Evolutionary conservation across 805 yeast genomes (phyloP), one percentile per base, ranked within the genome.

Genomic region (Maudiozyma turicensis): DNA sequence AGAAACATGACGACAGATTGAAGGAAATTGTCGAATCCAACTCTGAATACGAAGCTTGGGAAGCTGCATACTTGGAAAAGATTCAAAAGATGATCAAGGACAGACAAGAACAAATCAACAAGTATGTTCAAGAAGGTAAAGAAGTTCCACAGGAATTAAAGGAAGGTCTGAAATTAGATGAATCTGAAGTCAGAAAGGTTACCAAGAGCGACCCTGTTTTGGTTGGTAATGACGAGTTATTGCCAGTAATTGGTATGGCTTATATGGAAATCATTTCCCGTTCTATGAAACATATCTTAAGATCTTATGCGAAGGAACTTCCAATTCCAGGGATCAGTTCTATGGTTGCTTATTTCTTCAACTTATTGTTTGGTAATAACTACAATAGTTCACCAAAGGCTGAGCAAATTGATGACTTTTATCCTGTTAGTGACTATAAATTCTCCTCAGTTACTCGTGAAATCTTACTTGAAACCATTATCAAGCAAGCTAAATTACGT

Each of bases 221-320:
- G n/a, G 59, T 66, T 40, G 68, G 68, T 40, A 58, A 61, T 30
- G 67, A 64, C 39, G 64, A 65, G 54, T 70, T 77, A 52, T 58
- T 67, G 6, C 70, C 81, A n/a, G 70, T 85, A 44, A 66, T 72
- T 49, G 62, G 58, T 11, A 64, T 81, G 39, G 65, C 80, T 32
- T 63, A 65, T 46, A 45, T 63, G 15, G 98, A 90, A 67, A 82
- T 90, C 72, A 66, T 90, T 57, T 77, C 91, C 28, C 82, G 99
- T 69, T 78, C 86, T 30, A 66, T 78, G 45, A 91, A 91, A 70
- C 95, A 88, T 59, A 64, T 82, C 43, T 68, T 90, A 58, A 80
- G 88, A 61, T 62, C 65, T 3, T 61, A 66, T 30, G 64, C 82
- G 39, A 56, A 55, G 6, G 48, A 56, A 1, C 60, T 82, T 14